Evolutionary conservation across 495 filamentous ascomycete species (phyloP).

Genomic region (Talaromyces adpressus): DNA sequence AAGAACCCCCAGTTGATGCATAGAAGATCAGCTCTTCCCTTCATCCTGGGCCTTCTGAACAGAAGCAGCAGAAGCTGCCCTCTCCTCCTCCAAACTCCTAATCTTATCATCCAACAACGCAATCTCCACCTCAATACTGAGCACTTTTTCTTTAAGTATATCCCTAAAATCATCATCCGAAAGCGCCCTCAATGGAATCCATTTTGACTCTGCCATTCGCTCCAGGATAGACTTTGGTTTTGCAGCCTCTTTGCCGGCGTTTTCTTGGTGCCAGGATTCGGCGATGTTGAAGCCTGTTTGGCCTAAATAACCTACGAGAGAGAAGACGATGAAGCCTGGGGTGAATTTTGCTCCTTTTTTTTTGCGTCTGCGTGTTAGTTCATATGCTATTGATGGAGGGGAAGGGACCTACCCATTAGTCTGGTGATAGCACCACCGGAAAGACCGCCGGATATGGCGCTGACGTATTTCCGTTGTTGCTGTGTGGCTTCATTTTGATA

Average conservation of each 20-base stretch:
- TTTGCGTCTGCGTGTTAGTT: slow-evolving; percentile 11
- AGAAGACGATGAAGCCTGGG: slow-evolving; percentile 58
- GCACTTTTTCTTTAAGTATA: slow-evolving; percentile 68
- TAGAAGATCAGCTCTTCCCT: background rate
- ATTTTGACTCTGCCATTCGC: slow-evolving; percentile 57
- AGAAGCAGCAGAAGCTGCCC: background rate
- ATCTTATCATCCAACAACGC: slow-evolving; percentile 83
- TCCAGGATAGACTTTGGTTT: slow-evolving; percentile 36
- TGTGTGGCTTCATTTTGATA: slow-evolving; percentile 41
- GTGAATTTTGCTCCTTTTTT: slow-evolving; percentile 39
- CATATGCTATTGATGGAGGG: background rate
- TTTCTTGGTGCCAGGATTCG: slow-evolving; percentile 39
- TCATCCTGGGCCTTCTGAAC: background rate
- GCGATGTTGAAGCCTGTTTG: slow-evolving; percentile 52
- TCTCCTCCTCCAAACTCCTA: slow-evolving; percentile 29
- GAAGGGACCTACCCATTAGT: slow-evolving; percentile 48
- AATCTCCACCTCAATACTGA: slow-evolving; percentile 77
- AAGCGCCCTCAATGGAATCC: slow-evolving; percentile 71
- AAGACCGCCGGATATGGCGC: slow-evolving; percentile 60
- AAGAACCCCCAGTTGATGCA: background rate
- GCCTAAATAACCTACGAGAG: slow-evolving; percentile 51
- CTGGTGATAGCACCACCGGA: slow-evolving; percentile 58
- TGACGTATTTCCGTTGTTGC: slow-evolving; percentile 52
- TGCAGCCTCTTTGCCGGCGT: slow-evolving; percentile 16
- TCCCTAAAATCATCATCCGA: slow-evolving; percentile 72